Percentiles rank a stretch among this genome's conserved stretches.
phyloP scores from a whole-genome alignment of 805 yeast genomes.

The Metschnikowia anglica region DNA sequence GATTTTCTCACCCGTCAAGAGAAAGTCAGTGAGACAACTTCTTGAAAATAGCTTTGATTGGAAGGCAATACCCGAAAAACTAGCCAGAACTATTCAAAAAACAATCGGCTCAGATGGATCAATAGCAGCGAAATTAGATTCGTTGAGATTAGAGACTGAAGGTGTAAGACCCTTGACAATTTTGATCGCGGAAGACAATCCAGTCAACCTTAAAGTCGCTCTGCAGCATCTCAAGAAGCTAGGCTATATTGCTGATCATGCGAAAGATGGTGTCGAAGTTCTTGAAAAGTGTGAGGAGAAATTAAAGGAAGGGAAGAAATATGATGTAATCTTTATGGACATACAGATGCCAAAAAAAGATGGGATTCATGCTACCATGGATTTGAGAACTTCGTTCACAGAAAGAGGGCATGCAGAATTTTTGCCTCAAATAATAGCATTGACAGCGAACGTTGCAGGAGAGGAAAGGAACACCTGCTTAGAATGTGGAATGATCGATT shows the following conservation, averaged over 20 bases:
- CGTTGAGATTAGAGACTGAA: background rate
- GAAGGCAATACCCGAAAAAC: constrained; percentile 6
- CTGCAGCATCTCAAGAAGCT: constrained; percentile 47
- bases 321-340: constrained; percentile 57
- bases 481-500: constrained; percentile 53
- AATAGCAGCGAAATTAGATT: background rate
- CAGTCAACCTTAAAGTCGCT: constrained; percentile 50
- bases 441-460: constrained; percentile 54
- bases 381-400: constrained; percentile 32
- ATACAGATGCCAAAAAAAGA: constrained; percentile 56
- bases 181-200: constrained; percentile 56
- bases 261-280: constrained; percentile 50
- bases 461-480: constrained; percentile 50
- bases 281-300: constrained; percentile 34
- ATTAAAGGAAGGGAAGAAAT: constrained; percentile 29
- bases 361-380: constrained; percentile 51
- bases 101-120: constrained; percentile 1
- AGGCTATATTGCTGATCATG: constrained; percentile 53
- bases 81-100: constrained; percentile 5
- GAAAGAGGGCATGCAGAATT: constrained; percentile 19
- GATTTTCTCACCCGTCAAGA: constrained; percentile 31
- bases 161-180: constrained; percentile 41
- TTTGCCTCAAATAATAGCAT: constrained; percentile 45
- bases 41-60: constrained; percentile 10
- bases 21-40: constrained; percentile 23